These are phyloP conservation scores for Pseudozyma flocculosa DNA, from an alignment of 1,284 basidiomycete genomes.

Conservation along the genomic window DNA sequence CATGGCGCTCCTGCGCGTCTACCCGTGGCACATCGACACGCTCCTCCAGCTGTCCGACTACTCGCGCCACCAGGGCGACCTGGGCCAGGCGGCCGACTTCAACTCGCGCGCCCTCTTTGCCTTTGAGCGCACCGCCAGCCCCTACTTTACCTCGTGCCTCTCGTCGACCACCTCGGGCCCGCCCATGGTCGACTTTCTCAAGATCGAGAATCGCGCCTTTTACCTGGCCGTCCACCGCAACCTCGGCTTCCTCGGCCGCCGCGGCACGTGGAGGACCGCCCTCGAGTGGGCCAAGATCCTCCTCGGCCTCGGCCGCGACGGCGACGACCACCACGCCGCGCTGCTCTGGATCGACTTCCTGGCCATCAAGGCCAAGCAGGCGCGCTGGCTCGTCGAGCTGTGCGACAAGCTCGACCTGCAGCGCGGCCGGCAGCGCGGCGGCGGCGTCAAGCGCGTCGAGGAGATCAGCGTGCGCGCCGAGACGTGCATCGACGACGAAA, in stretches of 20 bases:
- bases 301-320: constrained; percentile 39
- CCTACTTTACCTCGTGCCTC: constrained; percentile 45
- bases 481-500: constrained; percentile 39
- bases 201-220: constrained; percentile 53
- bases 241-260: constrained; percentile 46
- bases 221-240: constrained; percentile 53
- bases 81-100: constrained; percentile 54
- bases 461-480: constrained; percentile 24
- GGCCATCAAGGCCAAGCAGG: constrained; percentile 48
- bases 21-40: constrained; percentile 56
- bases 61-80: constrained; percentile 53
- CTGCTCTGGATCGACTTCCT: constrained; percentile 57
- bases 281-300: constrained; percentile 56
- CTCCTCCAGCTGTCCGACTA: constrained; percentile 53
- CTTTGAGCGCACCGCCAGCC: constrained; percentile 46
- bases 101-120: constrained; percentile 54
- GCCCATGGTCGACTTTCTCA: constrained; percentile 44
- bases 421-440: constrained; percentile 3
- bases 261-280: constrained; percentile 56
- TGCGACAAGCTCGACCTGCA: constrained; percentile 37
- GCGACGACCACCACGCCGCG: constrained; percentile 52
- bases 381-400: constrained; percentile 48
- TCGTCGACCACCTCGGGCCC: constrained; percentile 42
- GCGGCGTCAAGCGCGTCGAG: constrained; percentile 13
- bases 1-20: constrained; percentile 45